These are phyloP conservation scores for Fusarium ambrosium DNA, from an alignment of 2,329 filamentous ascomycete genomes.

Conservation along the genomic window DNA sequence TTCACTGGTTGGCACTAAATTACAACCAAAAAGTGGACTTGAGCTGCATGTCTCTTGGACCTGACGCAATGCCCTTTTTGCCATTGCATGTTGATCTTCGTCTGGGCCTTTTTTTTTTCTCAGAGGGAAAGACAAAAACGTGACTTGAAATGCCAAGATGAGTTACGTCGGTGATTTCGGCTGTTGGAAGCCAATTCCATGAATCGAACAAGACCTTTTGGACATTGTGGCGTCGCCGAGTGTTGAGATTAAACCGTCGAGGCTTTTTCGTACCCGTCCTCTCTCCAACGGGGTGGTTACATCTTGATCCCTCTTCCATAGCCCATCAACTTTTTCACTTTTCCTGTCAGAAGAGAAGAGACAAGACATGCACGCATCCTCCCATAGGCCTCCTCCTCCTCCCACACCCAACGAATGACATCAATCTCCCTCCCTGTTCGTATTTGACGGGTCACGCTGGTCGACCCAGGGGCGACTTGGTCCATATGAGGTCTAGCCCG, in stretches of 20 bases:
- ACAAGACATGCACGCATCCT: neutral
- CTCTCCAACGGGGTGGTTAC: neutral
- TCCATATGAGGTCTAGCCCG: constrained; percentile 7
- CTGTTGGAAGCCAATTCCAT: neutral
- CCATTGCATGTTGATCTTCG: constrained; percentile 26
- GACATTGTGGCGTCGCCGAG: neutral
- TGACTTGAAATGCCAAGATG: constrained; percentile 33
- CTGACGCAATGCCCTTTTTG: constrained; percentile 10
- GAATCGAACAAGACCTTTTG: neutral
- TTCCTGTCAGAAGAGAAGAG: neutral
- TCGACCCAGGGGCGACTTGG: neutral
- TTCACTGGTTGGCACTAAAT: neutral
- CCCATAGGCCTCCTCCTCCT: neutral
- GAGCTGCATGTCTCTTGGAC: constrained; percentile 19
- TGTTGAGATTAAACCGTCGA: constrained; percentile 17
- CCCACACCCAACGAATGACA: constrained; percentile 27
- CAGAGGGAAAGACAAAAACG: neutral
- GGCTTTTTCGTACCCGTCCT: neutral
- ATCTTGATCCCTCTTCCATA: neutral
- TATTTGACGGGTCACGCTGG: constrained; percentile 32
- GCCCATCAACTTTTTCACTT: neutral
- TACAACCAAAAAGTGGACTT: constrained; percentile 16
- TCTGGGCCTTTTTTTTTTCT: constrained; percentile 3
- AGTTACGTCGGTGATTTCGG: constrained; percentile 10
- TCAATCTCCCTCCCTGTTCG: constrained; percentile 31